Base-by-base conservation (phyloP, 1,284 basidiomycete genomes). In the Melampsora occidentalis region DNA sequence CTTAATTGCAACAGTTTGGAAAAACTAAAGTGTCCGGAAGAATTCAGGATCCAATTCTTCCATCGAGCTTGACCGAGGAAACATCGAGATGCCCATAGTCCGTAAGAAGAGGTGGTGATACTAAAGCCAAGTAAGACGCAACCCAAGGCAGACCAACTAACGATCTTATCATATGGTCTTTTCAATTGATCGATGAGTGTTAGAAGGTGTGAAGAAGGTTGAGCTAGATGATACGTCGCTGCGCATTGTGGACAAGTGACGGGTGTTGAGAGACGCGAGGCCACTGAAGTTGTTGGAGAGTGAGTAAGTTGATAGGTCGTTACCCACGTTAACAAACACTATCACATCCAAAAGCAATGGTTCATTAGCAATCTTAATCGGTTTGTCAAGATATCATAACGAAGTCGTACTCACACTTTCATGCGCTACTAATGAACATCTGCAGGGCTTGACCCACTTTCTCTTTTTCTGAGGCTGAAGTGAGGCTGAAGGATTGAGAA, bases 311-410 rank as follows among this genome's bases (percentile, higher is more conserved):
- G 73, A 53, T 75, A 76, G 42, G 73, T 69, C 25, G 73, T 69
- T 18, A 76, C 69, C 73, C 73, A 76, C n/a, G 73, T 63, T 12
- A 76, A 59, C 31, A 76, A 42, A 63, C 73, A 76, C 73, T 76
- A n/a, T 51, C 14, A 20, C 31, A 31, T 35, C 14, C 12, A 63
- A 25, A 39, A 6, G 6, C 39, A 57, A 57, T 63, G 31, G 16
- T 28, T 25, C 10, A 63, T 63, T 18, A 63, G 9, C 35, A 35
- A 28, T 35, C 16, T 63, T 63, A 25, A 63, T 25, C 18, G 9
- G 35, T 35, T 35, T 3, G 9, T 4, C 51, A 63, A 63, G 22
- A 63, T 49, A 31, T 42, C 5, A 31, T 28, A 33, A 51, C 57
- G 63, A 39, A 59, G 22, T 31, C 31, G 35, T 5, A 48, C 53